Base-by-base conservation (phyloP, 192 early-diverging fungal species). In the Rhizoclosmatium globosum region DNA sequence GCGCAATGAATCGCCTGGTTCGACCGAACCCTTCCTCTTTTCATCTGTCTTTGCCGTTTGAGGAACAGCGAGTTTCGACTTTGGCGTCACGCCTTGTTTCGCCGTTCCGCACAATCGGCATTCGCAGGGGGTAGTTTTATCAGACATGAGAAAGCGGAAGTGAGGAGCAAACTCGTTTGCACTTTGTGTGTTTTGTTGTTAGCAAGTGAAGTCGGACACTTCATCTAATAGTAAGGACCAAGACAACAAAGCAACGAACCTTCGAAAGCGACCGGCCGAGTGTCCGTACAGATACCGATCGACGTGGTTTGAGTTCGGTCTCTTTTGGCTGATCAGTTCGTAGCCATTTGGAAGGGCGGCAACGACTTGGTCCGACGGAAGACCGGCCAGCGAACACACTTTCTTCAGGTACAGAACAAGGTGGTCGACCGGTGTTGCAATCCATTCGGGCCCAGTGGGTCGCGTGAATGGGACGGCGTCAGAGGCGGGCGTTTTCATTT, bases 211-310 rank as follows among this genome's bases (percentile, higher is more conserved):
- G 42, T 47, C 31, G 13, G 64, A 4, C 1, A 41, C n/a, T n/a
- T n/a, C n/a, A n/a, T n/a, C n/a, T n/a, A n/a, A n/a, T n/a, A n/a
- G n/a, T n/a, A n/a, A n/a, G n/a, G n/a, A n/a, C n/a, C 21, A 11
- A 42, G 2, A 11, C 0, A 43, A 58, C 47, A 47, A 6, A 38
- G 19, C 2, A 0, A 60, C 23, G 15, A 45, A 75, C 73, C 73
- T 75, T 17, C 73, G 4, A 38, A 61, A 75, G 41, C 61, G 58
- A 15, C 73, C 73, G 17, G 23, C 17, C 6, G n/a, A 23, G 44
- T 75, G 73, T 15, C 73, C 73, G 21, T 46, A 64, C 19, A 75
- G 61, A 47, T 75, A 75, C 60, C 60, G 64, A 60, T 75, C 73
- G 41, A 64, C 45, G 17, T 75, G 73, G 53, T 39, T 72, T 44